Evolutionary conservation across 1,284 basidiomycete species (phyloP), one percentile per base, ranked within the genome.

Genomic region (Sanghuangporus sanghuang): DNA sequence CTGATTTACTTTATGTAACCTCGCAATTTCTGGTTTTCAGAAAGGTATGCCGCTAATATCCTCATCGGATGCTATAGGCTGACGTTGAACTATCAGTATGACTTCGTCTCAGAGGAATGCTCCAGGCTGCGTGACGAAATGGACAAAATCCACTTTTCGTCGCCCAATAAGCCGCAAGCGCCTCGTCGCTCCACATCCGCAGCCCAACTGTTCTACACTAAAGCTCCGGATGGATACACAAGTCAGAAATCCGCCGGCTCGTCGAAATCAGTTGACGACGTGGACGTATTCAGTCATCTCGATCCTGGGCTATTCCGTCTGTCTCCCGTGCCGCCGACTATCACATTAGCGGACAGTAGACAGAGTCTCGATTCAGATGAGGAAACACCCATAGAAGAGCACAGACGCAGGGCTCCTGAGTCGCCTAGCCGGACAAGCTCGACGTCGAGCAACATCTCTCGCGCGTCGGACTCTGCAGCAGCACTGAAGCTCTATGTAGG

Each of bases 71-170:
- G 38, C 11, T 4, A 14, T n/a, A 5, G 21, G 6, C 23, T 60
- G n/a, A 60, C 8, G 42, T 21, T 35, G 18, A 57, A 38, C 50
- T 23, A 11, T 35, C 42, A 65, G 64, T 62, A 62, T 38, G 61
- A 58, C 21, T 62, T 48, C 18, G 42, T 65, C 36, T 35, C 55
- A 7, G 61, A 65, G 32, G 64, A 65, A 57, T 61, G 63, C 38
- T 14, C 57, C 9, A 38, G n/a, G 32, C 35, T 64, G 16, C 63
- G 63, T 11, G 63, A 64, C 18, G 53, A 64, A 42, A 11, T 61
- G 6, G 59, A 64, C 23, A 32, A 56, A 12, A 36, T 64, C 42
- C 63, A 56, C 8, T 59, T 58, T 48, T 62, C 62, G 23, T 49
- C 59, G 9, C 32, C 40, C n/a, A 57, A 57, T 16, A 27, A 14